Conservation (phyloP, 176 grass and related monocot genomes). For the Rhynchospora tenuis region DNA sequence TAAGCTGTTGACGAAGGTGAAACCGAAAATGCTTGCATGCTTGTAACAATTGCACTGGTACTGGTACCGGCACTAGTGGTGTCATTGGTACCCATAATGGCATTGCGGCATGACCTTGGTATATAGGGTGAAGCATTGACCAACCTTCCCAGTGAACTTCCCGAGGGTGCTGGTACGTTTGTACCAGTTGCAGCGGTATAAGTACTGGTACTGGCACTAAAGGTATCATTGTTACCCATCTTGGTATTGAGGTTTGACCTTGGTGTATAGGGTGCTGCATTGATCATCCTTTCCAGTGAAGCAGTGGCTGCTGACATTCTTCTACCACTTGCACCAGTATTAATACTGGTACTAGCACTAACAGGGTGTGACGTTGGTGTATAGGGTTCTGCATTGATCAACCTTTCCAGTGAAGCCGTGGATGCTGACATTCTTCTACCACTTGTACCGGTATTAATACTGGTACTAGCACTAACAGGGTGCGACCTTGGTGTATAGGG, state of each 20-base stretch:
- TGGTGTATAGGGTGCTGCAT: slow-evolving; percentile 55
- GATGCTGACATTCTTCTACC: slow-evolving; percentile 27
- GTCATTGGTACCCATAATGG: slow-evolving; percentile 62
- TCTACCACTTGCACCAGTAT: slow-evolving; percentile 7
- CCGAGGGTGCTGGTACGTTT: slow-evolving; percentile 33
- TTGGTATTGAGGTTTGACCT: slow-evolving; percentile 77
- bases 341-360: slow-evolving; percentile 2
- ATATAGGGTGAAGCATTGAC: slow-evolving; percentile 52
- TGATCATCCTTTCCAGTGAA: slow-evolving; percentile 58
- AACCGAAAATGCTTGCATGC: slow-evolving; percentile 34
- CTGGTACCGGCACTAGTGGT: slow-evolving; percentile 22
- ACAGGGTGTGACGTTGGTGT: slow-evolving; percentile 61
- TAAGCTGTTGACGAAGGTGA: slow-evolving; percentile 33
- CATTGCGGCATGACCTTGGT: slow-evolving; percentile 78
- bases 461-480: slow-evolving; percentile 27
- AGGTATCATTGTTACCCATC: slow-evolving; percentile 50
- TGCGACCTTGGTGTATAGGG: slow-evolving; percentile 66
- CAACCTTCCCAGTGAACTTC: slow-evolving; percentile 46
- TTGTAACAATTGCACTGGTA: slow-evolving; percentile 18
- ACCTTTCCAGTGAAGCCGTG: slow-evolving; percentile 25
- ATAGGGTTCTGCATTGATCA: slow-evolving; percentile 55
- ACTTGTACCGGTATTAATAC: background rate
- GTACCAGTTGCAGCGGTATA: slow-evolving; percentile 9
- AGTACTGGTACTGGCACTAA: slow-evolving; percentile 4
- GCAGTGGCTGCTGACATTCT: slow-evolving; percentile 32